Conservation (phyloP, 768 basidiomycete species). For the Pisolithus sp. region DNA sequence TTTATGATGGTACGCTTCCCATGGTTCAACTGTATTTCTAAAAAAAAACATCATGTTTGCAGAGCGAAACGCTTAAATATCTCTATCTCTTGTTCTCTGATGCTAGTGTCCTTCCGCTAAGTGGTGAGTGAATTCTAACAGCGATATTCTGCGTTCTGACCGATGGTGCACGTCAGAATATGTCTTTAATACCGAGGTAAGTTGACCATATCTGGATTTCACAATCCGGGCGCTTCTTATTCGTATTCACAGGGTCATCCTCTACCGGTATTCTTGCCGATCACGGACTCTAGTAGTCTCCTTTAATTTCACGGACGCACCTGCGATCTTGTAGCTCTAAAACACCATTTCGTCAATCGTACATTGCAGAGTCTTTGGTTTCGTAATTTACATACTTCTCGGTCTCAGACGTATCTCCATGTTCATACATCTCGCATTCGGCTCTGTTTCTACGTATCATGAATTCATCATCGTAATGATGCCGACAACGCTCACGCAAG, state of each 20-base stretch:
- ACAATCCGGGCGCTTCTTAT: neutral
- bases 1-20: conserved; percentile 68
- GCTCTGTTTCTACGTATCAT: no score
- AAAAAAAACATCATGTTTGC: neutral
- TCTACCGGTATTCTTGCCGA: conserved; percentile 61
- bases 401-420: no score
- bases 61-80: conserved; percentile 91
- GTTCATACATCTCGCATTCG: no score
- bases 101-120: conserved; percentile 60
- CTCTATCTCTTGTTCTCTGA: conserved; percentile 84
- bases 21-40: neutral
- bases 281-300: conserved; percentile 16
- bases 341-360: no score
- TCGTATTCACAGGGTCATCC: conserved; percentile 48
- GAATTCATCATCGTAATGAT: no score
- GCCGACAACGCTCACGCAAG: no score
- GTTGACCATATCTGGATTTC: conserved; percentile 2
- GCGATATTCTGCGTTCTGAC: neutral
- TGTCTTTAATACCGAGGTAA: conserved; percentile 90
- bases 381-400: no score
- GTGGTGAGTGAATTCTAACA: conserved; percentile 43
- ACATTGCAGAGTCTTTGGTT: no score
- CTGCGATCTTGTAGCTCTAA: no score
- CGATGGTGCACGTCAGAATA: conserved; percentile 43
- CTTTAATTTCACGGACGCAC: no score